These are phyloP conservation scores for Sonneratia alba DNA, from an alignment of 345 rosid genomes.

Conservation along the genomic window DNA sequence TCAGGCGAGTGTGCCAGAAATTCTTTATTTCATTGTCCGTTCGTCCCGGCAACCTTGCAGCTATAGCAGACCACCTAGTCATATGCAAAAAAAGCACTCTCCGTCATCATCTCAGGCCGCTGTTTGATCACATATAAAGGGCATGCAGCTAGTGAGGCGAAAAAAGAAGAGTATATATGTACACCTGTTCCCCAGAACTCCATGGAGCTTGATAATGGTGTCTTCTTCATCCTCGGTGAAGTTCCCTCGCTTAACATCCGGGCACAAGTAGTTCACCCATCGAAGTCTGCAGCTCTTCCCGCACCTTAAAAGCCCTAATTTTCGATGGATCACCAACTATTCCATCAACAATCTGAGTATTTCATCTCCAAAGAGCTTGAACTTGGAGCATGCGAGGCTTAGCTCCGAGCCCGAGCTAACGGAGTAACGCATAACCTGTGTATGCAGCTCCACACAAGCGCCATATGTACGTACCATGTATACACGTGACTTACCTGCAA, in stretches of 20 bases:
- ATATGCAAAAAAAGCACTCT: background rate
- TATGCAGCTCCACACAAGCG: too few species aligned
- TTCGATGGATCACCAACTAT: background rate
- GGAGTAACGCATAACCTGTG: too few species aligned
- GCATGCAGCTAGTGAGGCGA: background rate
- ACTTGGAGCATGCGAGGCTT: background rate
- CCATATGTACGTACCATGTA: background rate
- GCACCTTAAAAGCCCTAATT: slow-evolving; percentile 26
- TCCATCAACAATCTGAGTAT: background rate
- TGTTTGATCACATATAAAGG: background rate
- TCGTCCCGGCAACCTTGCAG: slow-evolving; percentile 15
- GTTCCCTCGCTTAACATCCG: slow-evolving; percentile 44
- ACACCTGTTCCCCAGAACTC: slow-evolving; percentile 35
- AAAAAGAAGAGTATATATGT: background rate
- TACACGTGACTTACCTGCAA: background rate
- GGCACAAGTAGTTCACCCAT: slow-evolving; percentile 42
- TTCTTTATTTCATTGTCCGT: slow-evolving; percentile 17
- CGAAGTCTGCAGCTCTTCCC: slow-evolving; percentile 50
- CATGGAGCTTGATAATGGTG: slow-evolving; percentile 29
- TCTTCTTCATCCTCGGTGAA: slow-evolving; percentile 34
- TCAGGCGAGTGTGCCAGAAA: slow-evolving; percentile 16
- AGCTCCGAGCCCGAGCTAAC: too few species aligned
- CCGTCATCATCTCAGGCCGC: background rate
- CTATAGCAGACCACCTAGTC: slow-evolving; percentile 15
- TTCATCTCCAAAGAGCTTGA: background rate